Percentiles rank a stretch among this genome's conserved stretches.
Conservation (phyloP, 805 yeast species). For the Metschnikowia corniflorae region DNA sequence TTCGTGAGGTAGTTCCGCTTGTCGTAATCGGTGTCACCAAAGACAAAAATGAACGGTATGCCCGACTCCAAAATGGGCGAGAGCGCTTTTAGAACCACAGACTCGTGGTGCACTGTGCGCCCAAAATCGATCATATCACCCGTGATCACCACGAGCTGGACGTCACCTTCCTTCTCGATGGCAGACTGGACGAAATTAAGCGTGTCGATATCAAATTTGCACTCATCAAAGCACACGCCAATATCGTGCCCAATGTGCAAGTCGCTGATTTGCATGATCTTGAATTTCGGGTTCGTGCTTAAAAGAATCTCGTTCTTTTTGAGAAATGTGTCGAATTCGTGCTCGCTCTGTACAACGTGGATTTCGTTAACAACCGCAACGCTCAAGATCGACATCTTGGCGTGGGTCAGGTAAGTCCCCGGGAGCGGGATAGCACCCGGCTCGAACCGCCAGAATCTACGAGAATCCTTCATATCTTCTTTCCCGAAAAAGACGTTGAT, state of each 20-base stretch:
- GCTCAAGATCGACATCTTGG: conserved; percentile 22
- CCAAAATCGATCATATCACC: conserved; percentile 37
- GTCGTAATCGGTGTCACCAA: conserved; percentile 35
- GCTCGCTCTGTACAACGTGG: conserved; percentile 10
- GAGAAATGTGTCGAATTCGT: conserved; percentile 14
- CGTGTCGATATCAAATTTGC: conserved; percentile 30
- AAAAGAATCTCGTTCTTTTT: conserved; percentile 18
- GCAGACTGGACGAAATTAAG: conserved; percentile 27
- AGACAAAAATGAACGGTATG: conserved; percentile 34
- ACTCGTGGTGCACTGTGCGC: conserved; percentile 26
- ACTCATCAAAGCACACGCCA: conserved; percentile 21
- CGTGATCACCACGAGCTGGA: conserved; percentile 34
- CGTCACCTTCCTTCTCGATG: conserved; percentile 27
- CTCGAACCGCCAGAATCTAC: conserved; percentile 24
- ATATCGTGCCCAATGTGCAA: conserved; percentile 35
- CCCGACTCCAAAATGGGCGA: conserved; percentile 31
- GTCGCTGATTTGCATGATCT: conserved; percentile 37
- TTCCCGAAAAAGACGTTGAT: conserved; percentile 29
- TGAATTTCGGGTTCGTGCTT: conserved; percentile 22
- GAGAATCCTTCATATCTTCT: conserved; percentile 27
- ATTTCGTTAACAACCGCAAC: conserved; percentile 17
- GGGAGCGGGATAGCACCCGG: conserved; percentile 17
- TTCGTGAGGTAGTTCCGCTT: conserved; percentile 9
- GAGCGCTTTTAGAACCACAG: conserved; percentile 28
- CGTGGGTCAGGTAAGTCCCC: conserved; percentile 14